Evolutionary conservation across 208 protist species (phyloP).

Genomic region (Balamuthia mandrillaris): DNA sequence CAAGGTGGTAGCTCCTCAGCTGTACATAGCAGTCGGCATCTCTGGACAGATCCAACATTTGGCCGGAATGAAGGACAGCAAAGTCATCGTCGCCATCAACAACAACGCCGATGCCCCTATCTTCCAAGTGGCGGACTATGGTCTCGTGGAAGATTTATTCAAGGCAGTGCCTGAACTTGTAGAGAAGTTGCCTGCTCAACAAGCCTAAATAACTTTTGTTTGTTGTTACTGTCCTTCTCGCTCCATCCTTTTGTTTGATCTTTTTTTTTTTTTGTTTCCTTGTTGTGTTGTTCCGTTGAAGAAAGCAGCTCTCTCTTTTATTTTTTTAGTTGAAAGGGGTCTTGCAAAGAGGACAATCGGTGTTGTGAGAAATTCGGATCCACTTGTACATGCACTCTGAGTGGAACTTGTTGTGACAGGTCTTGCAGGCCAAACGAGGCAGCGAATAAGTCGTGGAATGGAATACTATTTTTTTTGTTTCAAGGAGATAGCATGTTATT

Average conservation of each 20-base stretch:
- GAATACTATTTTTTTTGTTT: too few relatives aligned
- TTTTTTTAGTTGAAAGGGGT: conserved; percentile 33
- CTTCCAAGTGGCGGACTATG: conserved; percentile 93
- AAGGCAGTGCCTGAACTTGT: conserved; percentile 87
- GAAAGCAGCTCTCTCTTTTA: too few relatives aligned
- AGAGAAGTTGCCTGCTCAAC: too few relatives aligned
- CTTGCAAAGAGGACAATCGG: conserved; percentile 38
- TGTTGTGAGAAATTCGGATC: conserved; percentile 41
- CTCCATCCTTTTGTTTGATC: not conserved
- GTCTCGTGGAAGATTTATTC: conserved; percentile 93
- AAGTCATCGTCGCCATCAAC: conserved; percentile 81
- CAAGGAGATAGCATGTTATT: too few relatives aligned
- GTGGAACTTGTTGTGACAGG: conserved; percentile 45
- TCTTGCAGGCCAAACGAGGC: conserved; percentile 32
- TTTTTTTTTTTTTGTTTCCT: not conserved
- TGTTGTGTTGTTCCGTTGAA: not conserved
- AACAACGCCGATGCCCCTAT: conserved; percentile 97
- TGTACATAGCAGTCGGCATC: conserved; percentile 96
- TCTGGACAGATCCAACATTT: conserved; percentile 89
- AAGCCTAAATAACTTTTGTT: not conserved
- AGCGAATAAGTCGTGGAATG: conserved; percentile 14
- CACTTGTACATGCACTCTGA: conserved; percentile 44
- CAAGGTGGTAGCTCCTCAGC: conserved; percentile 95
- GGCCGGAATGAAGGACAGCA: conserved; percentile 98
- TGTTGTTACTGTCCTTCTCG: not conserved